phyloP scores from a whole-genome alignment of 768 basidiomycete species.

The Psilocybe azurescens region DNA sequence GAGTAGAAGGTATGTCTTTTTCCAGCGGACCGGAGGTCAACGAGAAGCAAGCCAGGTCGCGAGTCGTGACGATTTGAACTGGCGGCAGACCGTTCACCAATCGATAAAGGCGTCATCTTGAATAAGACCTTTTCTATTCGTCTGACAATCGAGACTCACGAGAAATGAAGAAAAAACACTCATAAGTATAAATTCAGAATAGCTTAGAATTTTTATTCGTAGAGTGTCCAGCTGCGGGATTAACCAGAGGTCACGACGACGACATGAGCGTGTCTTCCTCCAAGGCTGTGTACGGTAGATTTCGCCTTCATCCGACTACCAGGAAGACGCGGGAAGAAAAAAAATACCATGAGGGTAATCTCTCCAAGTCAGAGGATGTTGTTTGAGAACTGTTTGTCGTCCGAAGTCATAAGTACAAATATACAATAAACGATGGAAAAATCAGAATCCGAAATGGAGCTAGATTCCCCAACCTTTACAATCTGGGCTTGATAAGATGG shows the following conservation, averaged over 20 bases:
- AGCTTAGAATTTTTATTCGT: neutral
- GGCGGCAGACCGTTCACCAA: neutral
- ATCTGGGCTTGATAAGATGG: constrained; percentile 55
- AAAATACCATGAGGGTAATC: neutral
- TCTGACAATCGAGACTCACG: neutral
- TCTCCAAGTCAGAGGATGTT: neutral
- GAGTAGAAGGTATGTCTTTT: neutral
- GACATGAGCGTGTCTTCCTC: neutral
- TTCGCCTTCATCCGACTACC: neutral
- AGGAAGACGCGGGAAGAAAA: neutral
- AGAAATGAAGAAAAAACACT: neutral
- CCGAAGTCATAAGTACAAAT: constrained; percentile 2
- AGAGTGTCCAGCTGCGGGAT: neutral
- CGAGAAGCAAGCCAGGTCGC: neutral
- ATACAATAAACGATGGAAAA: neutral
- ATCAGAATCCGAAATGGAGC: neutral
- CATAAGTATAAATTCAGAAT: neutral
- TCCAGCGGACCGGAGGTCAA: neutral
- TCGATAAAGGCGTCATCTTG: neutral
- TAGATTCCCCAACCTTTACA: constrained; percentile 30
- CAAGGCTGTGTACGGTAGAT: neutral
- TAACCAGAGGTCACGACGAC: neutral
- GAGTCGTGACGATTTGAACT: neutral
- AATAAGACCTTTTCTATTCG: neutral
- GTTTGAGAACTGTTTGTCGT: neutral